Conservation (phyloP, 2,329 filamentous ascomycete species). For the Calonectria pseudoturangicola region DNA sequence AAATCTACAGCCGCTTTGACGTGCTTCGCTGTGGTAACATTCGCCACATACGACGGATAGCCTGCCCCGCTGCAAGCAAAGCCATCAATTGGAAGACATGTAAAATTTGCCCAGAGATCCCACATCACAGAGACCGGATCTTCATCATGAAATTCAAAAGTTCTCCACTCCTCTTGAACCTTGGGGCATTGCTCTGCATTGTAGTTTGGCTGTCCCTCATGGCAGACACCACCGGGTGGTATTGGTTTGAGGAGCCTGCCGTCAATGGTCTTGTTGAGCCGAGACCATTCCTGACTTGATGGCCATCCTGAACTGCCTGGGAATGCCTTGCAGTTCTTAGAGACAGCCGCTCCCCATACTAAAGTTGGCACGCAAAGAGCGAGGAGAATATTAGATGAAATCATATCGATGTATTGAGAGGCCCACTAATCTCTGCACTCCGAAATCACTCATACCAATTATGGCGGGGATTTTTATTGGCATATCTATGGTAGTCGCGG, state of each 20-base stretch:
- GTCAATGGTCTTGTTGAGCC: not conserved
- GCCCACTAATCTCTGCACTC: not conserved
- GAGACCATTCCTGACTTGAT: not conserved
- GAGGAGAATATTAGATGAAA: not conserved
- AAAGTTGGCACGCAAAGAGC: not conserved
- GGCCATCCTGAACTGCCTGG: not conserved
- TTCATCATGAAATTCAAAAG: constrained; percentile 37
- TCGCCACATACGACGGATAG: constrained; percentile 6
- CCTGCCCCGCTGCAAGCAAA: constrained; percentile 9
- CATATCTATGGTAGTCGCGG: not conserved
- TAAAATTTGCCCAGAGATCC: constrained; percentile 67
- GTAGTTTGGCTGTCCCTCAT: not conserved
- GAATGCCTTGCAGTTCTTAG: not conserved
- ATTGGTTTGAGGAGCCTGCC: not conserved
- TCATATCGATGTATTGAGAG: not conserved
- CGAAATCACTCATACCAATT: not conserved
- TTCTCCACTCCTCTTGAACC: constrained; percentile 32
- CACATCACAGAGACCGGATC: constrained; percentile 45
- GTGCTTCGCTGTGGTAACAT: constrained; percentile 5
- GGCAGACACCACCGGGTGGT: constrained; percentile 3
- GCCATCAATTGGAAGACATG: constrained; percentile 41
- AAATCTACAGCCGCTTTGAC: constrained; percentile 16
- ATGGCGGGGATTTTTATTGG: not conserved
- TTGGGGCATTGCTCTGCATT: not conserved
- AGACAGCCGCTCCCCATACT: not conserved